These are phyloP conservation scores for Oenanthe sinensis DNA, from an alignment of 129 eudicot genomes.

Conservation along the genomic window DNA sequence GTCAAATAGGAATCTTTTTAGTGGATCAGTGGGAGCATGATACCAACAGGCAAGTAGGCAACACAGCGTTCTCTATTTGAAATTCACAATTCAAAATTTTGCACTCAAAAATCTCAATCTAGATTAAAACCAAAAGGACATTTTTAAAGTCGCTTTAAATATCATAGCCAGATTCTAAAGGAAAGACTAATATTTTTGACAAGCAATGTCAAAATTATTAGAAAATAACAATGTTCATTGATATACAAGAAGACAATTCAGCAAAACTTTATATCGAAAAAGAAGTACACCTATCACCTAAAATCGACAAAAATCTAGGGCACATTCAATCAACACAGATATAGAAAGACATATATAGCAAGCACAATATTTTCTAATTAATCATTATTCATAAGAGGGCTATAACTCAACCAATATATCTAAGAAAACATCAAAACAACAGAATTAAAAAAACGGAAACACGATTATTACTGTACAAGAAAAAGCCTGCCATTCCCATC, in stretches of 20 bases:
- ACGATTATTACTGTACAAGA: constrained; percentile 54
- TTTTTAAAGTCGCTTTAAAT: not conserved
- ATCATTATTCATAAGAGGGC: not conserved
- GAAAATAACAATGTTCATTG: not conserved
- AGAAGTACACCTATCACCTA: too few species aligned
- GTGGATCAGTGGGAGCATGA: not conserved
- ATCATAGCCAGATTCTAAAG: not conserved
- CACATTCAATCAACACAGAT: too few species aligned
- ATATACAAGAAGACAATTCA: not conserved
- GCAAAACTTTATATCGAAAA: too few species aligned
- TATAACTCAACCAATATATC: not conserved
- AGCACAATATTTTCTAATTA: not conserved
- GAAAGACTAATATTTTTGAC: not conserved
- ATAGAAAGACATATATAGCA: not conserved
- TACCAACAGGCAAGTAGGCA: not conserved
- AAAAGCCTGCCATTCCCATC: constrained; percentile 40
- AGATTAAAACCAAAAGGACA: not conserved
- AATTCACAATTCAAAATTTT: not conserved
- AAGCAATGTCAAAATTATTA: not conserved
- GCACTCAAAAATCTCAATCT: not conserved
- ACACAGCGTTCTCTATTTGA: not conserved
- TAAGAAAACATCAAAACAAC: constrained; percentile 11
- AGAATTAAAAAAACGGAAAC: constrained; percentile 1
- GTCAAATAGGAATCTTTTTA: not conserved
- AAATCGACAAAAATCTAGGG: too few species aligned